These are phyloP conservation scores for Citrus hindsii DNA, from an alignment of 345 rosid genomes.

Conservation along the genomic window DNA sequence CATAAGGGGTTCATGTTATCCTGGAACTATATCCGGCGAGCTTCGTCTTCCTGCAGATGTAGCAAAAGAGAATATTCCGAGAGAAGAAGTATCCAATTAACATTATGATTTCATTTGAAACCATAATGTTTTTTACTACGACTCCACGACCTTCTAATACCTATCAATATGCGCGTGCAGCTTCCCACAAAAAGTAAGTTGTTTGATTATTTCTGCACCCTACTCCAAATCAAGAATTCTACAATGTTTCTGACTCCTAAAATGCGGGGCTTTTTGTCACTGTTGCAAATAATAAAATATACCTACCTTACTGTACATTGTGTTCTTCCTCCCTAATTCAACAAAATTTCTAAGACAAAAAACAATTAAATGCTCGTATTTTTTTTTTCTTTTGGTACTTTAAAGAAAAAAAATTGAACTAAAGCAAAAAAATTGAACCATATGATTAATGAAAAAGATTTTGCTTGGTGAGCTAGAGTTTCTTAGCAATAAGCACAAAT, in stretches of 20 bases:
- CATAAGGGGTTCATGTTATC: conserved; percentile 16
- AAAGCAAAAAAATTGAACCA: background rate
- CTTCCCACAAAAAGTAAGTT: background rate
- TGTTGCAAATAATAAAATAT: background rate
- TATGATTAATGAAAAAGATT: background rate
- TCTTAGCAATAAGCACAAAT: conserved; percentile 30
- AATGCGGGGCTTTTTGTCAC: background rate
- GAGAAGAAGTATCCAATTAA: conserved; percentile 16
- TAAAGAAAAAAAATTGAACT: background rate
- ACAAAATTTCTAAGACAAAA: background rate
- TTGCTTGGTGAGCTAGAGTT: conserved; percentile 11
- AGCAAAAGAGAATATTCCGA: conserved; percentile 1
- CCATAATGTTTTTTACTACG: background rate
- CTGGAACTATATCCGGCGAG: conserved; percentile 18
- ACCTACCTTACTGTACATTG: background rate
- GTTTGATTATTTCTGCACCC: background rate
- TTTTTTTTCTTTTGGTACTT: background rate
- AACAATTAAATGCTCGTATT: background rate
- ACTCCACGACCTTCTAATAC: no score
- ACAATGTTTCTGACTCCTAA: background rate
- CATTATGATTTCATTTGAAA: background rate
- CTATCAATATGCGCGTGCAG: background rate
- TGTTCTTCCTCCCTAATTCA: background rate
- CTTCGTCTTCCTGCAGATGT: conserved; percentile 21
- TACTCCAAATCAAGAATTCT: background rate